A percentile compares a stretch with the other conserved stretches of the same genome.
phyloP scores from a whole-genome alignment of 768 basidiomycete genomes.

The Trametopsis cervina region DNA sequence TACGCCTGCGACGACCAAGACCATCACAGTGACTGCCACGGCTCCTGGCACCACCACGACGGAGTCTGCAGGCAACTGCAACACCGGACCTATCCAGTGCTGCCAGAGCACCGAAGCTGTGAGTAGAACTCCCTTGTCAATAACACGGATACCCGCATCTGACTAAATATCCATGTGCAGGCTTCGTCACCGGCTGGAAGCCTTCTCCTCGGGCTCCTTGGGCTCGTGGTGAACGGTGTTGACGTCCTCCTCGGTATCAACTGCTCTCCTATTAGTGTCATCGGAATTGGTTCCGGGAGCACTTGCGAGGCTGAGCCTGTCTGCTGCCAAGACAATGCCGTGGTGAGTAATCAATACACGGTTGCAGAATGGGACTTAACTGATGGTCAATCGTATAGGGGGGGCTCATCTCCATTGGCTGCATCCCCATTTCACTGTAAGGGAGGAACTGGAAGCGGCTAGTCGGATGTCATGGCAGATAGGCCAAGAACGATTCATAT shows the following conservation, averaged over 20 bases:
- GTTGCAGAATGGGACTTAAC: background rate
- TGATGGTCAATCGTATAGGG: constrained; percentile 5
- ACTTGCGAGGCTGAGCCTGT: constrained; percentile 17
- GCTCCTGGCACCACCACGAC: constrained; percentile 7
- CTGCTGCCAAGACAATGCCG: constrained; percentile 21
- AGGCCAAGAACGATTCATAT: no score
- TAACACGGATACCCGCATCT: background rate
- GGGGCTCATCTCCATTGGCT: constrained; percentile 17
- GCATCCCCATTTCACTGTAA: constrained; percentile 15
- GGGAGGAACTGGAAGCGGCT: no score
- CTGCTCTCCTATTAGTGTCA: constrained; percentile 20
- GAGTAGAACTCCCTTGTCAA: background rate
- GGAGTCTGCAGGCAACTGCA: constrained; percentile 11
- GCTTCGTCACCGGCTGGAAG: constrained; percentile 9
- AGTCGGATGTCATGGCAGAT: no score
- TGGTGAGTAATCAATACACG: constrained; percentile 8
- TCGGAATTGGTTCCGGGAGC: constrained; percentile 18
- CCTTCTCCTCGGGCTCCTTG: constrained; percentile 18
- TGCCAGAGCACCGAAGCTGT: constrained; percentile 17
- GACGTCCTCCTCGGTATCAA: constrained; percentile 17
- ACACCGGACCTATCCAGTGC: constrained; percentile 17
- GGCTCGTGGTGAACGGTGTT: constrained; percentile 17
- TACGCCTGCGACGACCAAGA: constrained; percentile 2
- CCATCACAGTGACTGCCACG: constrained; percentile 10
- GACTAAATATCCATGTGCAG: constrained; percentile 3